Base-by-base conservation (phyloP, 2,329 filamentous ascomycete genomes). In the Phaeosphaeria sp. region DNA sequence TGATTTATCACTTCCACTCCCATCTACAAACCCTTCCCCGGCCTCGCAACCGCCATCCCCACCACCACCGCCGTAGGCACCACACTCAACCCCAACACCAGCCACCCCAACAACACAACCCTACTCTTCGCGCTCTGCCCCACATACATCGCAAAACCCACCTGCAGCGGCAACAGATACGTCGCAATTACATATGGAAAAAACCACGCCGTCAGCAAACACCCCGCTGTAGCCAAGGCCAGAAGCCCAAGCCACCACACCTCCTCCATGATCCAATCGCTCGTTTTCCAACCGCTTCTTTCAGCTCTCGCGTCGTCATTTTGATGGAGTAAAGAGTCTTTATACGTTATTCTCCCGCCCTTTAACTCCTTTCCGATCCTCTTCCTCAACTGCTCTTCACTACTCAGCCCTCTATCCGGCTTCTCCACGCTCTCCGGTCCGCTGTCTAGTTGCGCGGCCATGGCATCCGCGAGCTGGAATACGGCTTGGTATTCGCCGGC, bases 401-500 rank as follows among this genome's bases (percentile, higher is more conserved):
- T 53, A 0, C 62, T 7, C 3, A 46, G 6, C 22, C 42, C 36
- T 4, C 36, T 6, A 6, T 39, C 13, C 8, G n/a, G 2, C 24
- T 30, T 45, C 20, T 57, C 25, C 40, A 57, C 51, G 2, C 11
- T 45, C n/a, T 11, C 6, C 22, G 22, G 2, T 8, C 52, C 45
- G 18, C 49, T n/a, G 7, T 46, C 33, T 8, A 66, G 36, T 11
- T 61, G 52, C 17, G 22, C 33, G 15, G 40, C 49, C 55, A 71
- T 72, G 1, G 66, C 61, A 1, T 53, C 45, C 3, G 68, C 61
- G 9, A 72, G 63, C n/a, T 71, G 58, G 3, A 72, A 27, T 0
- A 68, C 33, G 21, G 69, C 62, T 51, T 68, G 67, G 18, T 61
- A 44, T n/a, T 64, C 58, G 2, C 67, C 64, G 6, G 61, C 59